A percentile compares a stretch with the other conserved stretches of the same genome.
Conservation (phyloP, 2,329 filamentous ascomycete species). For the Arthrobotrys entomopaga region DNA sequence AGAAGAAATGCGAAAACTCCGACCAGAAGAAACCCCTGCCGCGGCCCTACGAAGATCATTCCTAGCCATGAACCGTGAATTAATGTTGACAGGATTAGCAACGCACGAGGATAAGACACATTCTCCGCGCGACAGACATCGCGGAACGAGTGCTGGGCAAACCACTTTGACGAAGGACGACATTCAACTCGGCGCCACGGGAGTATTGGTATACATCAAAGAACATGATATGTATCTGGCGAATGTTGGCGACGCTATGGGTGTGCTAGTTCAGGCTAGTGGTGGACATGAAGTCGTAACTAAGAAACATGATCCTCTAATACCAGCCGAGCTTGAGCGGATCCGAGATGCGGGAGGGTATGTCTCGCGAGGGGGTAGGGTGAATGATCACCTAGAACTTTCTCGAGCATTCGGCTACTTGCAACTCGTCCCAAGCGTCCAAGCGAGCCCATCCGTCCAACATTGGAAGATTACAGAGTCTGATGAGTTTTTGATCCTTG, state of each 20-base stretch:
- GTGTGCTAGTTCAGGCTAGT: slow-evolving; percentile 91
- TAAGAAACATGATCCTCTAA: slow-evolving; percentile 90
- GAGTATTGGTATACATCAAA: slow-evolving; percentile 88
- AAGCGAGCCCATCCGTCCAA: slow-evolving; percentile 85
- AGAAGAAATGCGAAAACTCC: slow-evolving; percentile 78
- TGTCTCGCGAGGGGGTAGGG: slow-evolving; percentile 90
- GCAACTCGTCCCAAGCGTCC: slow-evolving; percentile 89
- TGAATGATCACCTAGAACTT: slow-evolving; percentile 91
- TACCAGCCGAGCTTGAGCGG: slow-evolving; percentile 81
- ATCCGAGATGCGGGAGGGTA: slow-evolving; percentile 95
- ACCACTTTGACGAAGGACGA: slow-evolving; percentile 84
- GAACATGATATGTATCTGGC: slow-evolving; percentile 91
- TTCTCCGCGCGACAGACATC: slow-evolving; percentile 68
- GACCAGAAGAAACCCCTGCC: slow-evolving; percentile 76
- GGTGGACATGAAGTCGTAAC: slow-evolving; percentile 85
- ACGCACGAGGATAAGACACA: slow-evolving; percentile 78
- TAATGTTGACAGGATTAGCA: slow-evolving; percentile 84
- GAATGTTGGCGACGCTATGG: slow-evolving; percentile 94
- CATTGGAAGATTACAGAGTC: slow-evolving; percentile 76
- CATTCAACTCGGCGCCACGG: slow-evolving; percentile 86
- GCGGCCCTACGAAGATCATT: slow-evolving; percentile 90
- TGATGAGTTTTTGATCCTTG: slow-evolving; percentile 92
- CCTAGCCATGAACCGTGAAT: slow-evolving; percentile 88
- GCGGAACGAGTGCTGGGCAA: slow-evolving; percentile 67
- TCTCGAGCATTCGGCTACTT: slow-evolving; percentile 96